These are phyloP conservation scores for Dothiorella sarmentorum DNA, from an alignment of 2,329 filamentous ascomycete genomes.

Conservation along the genomic window DNA sequence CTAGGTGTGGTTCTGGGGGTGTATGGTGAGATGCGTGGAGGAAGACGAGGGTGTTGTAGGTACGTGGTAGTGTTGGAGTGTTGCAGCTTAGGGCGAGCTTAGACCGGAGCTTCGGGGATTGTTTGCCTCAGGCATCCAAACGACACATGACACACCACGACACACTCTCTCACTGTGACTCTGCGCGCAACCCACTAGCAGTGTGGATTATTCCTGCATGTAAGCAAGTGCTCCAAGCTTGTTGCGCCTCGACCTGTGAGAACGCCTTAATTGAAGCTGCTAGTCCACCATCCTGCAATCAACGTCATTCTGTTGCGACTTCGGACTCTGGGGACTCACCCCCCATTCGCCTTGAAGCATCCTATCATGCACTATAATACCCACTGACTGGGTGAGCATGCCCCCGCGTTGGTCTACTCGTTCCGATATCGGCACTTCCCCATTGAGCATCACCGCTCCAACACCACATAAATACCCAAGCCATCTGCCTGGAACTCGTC, in stretches of 20 bases:
- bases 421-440: conserved; percentile 12
- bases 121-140: not conserved
- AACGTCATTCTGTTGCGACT: not conserved
- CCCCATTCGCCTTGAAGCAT: not conserved
- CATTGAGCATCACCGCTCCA: not conserved
- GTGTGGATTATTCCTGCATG: no score
- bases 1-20: not conserved
- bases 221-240: not conserved
- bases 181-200: no score
- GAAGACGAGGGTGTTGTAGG: not conserved
- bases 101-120: not conserved
- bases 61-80: conserved; percentile 10
- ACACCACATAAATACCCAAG: conserved; percentile 11
- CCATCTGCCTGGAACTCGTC: not conserved
- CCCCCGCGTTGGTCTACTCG: not conserved
- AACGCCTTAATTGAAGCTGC: not conserved
- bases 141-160: no score
- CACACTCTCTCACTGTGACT: no score
- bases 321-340: not conserved
- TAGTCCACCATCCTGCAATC: not conserved
- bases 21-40: not conserved
- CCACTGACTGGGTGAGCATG: not conserved
- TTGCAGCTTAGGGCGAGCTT: conserved; percentile 5
- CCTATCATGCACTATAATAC: no score
- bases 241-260: not conserved